Evolutionary conservation across 1,284 basidiomycete species (phyloP), one percentile per base, ranked within the genome.

Genomic region (Coniferiporia sulphurascens): DNA sequence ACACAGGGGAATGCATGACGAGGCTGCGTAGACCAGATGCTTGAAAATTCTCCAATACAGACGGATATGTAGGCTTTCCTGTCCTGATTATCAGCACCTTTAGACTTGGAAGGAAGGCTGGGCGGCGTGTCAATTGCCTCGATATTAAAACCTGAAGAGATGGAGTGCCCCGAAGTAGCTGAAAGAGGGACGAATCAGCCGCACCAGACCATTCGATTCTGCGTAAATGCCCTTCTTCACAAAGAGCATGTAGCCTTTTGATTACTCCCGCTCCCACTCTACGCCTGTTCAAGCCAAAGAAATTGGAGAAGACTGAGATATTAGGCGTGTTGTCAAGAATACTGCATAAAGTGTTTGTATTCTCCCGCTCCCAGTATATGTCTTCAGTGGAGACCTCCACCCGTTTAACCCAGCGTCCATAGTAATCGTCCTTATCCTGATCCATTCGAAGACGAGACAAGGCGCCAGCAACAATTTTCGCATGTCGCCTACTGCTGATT

Each of bases 401-500:
- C 17, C 59, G 59, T 13, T 61, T 61, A 17, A 61, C 52, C 49
- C 54, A 61, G 34, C 45, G 55, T 12, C 59, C 59, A 55, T 41
- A 51, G 49, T 52, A 52, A 9, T 36, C 27, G 2, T 51, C 32
- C 17, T 51, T 48, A 2, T 1, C 4, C 46, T 57, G 44, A 19
- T 27, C 10, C 12, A 19, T 21, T 17, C 52, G 51, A 38, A 61
- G 32, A 5, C 35, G 41, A 15, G 62, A 48, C 21, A 73, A 54
- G 0, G 63, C 61, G 13, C 57, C 45, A 1, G 69, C 67, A 10
- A 73, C 55, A 1, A 63, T 50, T 19, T 65, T 45, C 15, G 68
- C 69, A 35, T 74, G 70, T 7, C 59, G 62, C 13, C 69, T 70
- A 45, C 65, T 71, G 60, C 58, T 66, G 56, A 75, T 63, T n/a